phyloP scores from a whole-genome alignment of 768 basidiomycete genomes.

The Neoboletus brunneissimus region DNA sequence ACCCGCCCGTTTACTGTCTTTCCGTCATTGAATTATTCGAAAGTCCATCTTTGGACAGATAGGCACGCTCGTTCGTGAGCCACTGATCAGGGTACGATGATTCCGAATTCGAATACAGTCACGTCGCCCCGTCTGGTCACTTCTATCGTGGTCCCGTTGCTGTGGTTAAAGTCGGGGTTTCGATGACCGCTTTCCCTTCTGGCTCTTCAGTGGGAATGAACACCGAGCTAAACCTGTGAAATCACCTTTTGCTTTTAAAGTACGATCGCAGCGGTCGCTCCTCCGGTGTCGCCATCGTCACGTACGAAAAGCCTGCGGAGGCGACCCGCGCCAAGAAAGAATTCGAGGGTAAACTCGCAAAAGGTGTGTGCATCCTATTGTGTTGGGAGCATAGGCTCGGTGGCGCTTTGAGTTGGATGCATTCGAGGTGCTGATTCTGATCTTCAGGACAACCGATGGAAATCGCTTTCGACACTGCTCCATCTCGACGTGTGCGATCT shows the following conservation, averaged over 20 bases:
- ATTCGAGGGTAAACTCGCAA: constrained; percentile 83
- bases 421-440: background rate
- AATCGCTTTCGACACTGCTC: constrained; percentile 56
- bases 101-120: constrained; percentile 42
- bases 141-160: constrained; percentile 31
- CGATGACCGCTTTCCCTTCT: constrained; percentile 44
- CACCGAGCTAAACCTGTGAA: constrained; percentile 60
- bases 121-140: constrained; percentile 34
- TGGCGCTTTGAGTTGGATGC: background rate
- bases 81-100: constrained; percentile 89
- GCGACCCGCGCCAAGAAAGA: constrained; percentile 82
- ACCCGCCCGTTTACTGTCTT: constrained; percentile 7
- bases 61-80: constrained; percentile 90
- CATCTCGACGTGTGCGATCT: constrained; percentile 46
- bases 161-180: constrained; percentile 30
- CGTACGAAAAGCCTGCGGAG: constrained; percentile 75
- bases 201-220: constrained; percentile 34
- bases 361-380: constrained; percentile 51
- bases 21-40: constrained; percentile 1
- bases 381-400: background rate
- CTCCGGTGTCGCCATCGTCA: constrained; percentile 74
- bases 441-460: constrained; percentile 76
- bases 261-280: constrained; percentile 96
- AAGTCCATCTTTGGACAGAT: constrained; percentile 90
- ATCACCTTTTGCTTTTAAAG: constrained; percentile 54